Evolutionary conservation across 2,329 filamentous ascomycete genomes (phyloP).

Genomic region (Scytalidium lignicola): DNA sequence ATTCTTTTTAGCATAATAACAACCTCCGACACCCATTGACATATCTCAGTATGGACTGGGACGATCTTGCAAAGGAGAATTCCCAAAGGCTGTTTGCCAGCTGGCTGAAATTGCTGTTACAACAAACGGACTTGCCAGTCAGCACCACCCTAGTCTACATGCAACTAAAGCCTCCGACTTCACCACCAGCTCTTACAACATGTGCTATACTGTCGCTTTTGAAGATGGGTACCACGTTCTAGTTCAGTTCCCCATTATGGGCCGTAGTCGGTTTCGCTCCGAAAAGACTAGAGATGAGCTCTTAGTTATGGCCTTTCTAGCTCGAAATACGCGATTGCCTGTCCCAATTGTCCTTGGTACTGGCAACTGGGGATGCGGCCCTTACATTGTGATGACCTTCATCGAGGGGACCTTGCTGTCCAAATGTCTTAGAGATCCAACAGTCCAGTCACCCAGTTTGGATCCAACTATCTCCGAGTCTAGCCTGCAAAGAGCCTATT

Average conservation of each 20-base stretch:
- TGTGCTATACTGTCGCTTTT: conserved; percentile 26
- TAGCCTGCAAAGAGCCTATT: conserved; percentile 8
- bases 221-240: conserved; percentile 19
- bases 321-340: conserved; percentile 14
- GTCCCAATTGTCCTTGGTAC: conserved; percentile 4
- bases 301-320: conserved; percentile 21
- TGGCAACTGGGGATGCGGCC: conserved; percentile 1
- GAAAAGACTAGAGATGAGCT: conserved; percentile 28
- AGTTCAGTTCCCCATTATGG: conserved; percentile 26
- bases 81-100: too few species aligned
- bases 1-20: too few species aligned
- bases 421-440: conserved; percentile 18
- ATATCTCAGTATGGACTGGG: too few species aligned
- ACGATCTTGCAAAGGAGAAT: too few species aligned
- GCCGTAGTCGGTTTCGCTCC: conserved; percentile 20
- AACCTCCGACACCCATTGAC: too few species aligned
- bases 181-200: conserved; percentile 27
- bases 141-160: not conserved
- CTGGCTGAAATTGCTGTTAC: too few species aligned
- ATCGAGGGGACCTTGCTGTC: conserved; percentile 21
- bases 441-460: too few species aligned
- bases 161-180: not conserved
- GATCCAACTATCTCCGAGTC: conserved; percentile 5
- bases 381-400: conserved; percentile 12
- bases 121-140: too few species aligned